Evolutionary conservation across 441 rosid genomes (phyloP).

Genomic region (Gossypium davidsonii): DNA sequence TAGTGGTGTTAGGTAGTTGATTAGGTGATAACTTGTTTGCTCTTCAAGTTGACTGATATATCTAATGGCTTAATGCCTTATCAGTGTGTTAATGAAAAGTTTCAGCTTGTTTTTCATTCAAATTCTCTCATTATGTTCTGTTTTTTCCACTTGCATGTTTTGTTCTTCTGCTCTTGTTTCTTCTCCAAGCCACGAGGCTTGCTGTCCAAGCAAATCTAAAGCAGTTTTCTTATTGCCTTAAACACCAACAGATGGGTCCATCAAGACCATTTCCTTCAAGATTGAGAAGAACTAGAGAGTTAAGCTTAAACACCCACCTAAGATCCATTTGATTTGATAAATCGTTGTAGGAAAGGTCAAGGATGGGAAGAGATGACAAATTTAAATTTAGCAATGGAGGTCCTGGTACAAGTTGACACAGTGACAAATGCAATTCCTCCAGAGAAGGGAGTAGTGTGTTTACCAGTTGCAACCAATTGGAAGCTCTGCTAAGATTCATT

Average conservation of each 20-base stretch:
- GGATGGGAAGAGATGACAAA: slow-evolving; percentile 1
- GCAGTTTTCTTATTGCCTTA: no score
- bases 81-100: no score
- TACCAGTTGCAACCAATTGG: slow-evolving; percentile 4
- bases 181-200: no score
- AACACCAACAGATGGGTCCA: background rate
- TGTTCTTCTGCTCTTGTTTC: no score
- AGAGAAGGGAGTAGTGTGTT: background rate
- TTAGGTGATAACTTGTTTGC: no score
- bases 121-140: no score
- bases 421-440: background rate
- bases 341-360: background rate
- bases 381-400: background rate
- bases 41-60: no score
- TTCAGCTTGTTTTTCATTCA: no score
- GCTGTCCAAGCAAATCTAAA: no score
- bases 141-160: no score
- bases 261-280: background rate
- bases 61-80: no score
- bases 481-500: background rate
- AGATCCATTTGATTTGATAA: background rate
- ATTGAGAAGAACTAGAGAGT: background rate
- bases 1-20: no score
- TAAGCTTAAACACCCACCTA: background rate
- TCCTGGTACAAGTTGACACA: background rate